Conservation (phyloP, 2,329 filamentous ascomycete genomes). For the Colletotrichum neosansevieriae region DNA sequence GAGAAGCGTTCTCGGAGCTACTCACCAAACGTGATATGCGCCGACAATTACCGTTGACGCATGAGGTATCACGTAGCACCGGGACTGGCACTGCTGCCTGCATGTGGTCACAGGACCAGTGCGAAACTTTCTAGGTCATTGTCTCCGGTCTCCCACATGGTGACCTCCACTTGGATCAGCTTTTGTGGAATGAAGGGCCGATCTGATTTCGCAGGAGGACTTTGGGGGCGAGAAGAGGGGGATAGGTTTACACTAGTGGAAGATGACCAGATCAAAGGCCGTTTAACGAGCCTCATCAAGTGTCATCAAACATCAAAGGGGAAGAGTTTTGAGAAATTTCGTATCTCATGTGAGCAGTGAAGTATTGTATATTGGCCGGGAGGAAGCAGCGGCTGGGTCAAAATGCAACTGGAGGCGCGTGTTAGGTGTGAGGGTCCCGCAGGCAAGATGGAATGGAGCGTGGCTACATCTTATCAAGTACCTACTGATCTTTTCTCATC, state of each 20-base stretch:
- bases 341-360: conserved; percentile 16
- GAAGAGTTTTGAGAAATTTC: background rate
- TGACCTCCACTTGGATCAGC: conserved; percentile 27
- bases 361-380: no score
- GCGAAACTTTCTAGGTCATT: background rate
- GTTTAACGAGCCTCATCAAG: background rate
- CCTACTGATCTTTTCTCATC: conserved; percentile 20
- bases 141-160: conserved; percentile 14
- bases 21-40: no score
- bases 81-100: background rate
- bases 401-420: conserved; percentile 1
- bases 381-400: conserved; percentile 10
- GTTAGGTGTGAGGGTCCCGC: conserved; percentile 17
- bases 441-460: conserved; percentile 18
- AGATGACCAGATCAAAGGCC: no score
- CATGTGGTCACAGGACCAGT: background rate
- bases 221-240: background rate
- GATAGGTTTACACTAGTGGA: background rate
- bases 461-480: conserved; percentile 40
- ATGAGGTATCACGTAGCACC: conserved; percentile 5
- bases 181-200: conserved; percentile 30
- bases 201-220: conserved; percentile 23
- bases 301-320: background rate
- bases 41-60: background rate
- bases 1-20: no score